A percentile compares a stretch with the other conserved stretches of the same genome.
These are phyloP conservation scores for Diospyros lotus DNA, from an alignment of 148 eudicot genomes.

Conservation along the genomic window DNA sequence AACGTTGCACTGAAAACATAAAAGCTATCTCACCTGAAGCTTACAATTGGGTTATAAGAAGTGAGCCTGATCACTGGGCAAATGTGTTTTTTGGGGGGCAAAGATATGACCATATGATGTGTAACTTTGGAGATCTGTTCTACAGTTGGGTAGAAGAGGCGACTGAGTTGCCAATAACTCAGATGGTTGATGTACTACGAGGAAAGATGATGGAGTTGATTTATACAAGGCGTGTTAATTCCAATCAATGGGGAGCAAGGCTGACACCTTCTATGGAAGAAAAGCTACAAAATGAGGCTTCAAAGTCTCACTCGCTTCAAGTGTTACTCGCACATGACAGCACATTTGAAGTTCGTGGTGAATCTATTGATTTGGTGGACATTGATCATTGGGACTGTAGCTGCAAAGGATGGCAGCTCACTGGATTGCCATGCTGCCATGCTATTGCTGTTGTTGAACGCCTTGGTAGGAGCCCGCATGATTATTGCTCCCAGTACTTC, in stretches of 20 bases:
- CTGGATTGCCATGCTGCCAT: slow-evolving; percentile 53
- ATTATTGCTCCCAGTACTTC: slow-evolving; percentile 41
- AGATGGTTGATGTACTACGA: slow-evolving; percentile 37
- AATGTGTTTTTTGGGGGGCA: slow-evolving; percentile 45
- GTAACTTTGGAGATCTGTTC: slow-evolving; percentile 41
- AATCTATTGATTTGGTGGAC: slow-evolving; percentile 30
- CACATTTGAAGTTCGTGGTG: slow-evolving; percentile 43
- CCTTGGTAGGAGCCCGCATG: slow-evolving; percentile 40
- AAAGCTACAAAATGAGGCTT: slow-evolving; percentile 32
- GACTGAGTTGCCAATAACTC: slow-evolving; percentile 46
- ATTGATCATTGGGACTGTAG: slow-evolving; percentile 40
- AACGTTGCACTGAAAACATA: slow-evolving; percentile 30
- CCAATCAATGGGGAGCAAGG: slow-evolving; percentile 35
- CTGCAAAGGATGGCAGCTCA: slow-evolving; percentile 50
- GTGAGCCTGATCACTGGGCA: slow-evolving; percentile 49
- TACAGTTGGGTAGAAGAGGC: slow-evolving; percentile 45
- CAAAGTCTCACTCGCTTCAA: slow-evolving; percentile 36
- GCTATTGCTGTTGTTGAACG: slow-evolving; percentile 37
- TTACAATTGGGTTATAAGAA: slow-evolving; percentile 45
- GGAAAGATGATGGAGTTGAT: slow-evolving; percentile 46
- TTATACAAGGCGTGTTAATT: slow-evolving; percentile 33
- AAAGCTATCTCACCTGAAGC: slow-evolving; percentile 50
- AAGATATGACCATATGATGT: slow-evolving; percentile 39
- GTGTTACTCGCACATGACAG: slow-evolving; percentile 26
- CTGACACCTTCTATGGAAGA: slow-evolving; percentile 46